Evolutionary conservation across 306 rosid genomes (phyloP).

Genomic region (Cotoneaster glaucophyllus): DNA sequence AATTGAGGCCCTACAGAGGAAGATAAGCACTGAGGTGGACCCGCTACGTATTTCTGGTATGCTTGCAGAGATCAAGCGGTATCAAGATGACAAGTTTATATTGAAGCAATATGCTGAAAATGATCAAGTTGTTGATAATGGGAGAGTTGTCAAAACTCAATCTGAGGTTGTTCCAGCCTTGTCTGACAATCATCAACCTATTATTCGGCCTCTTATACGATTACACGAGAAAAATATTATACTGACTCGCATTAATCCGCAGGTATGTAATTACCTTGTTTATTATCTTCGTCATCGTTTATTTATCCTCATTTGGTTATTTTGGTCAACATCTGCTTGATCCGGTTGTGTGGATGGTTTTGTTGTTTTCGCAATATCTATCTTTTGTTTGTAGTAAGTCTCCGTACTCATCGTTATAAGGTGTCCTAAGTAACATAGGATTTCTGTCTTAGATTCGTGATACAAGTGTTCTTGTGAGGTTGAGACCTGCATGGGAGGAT

Average conservation of each 20-base stretch:
- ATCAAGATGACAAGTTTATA: slow-evolving; percentile 77
- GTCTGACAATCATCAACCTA: slow-evolving; percentile 71
- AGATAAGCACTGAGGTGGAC: slow-evolving; percentile 72
- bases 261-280: slow-evolving; percentile 40
- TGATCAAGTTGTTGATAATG: slow-evolving; percentile 89
- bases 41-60: slow-evolving; percentile 75
- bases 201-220: slow-evolving; percentile 80
- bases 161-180: slow-evolving; percentile 81
- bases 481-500: slow-evolving; percentile 99
- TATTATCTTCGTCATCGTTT: neutral
- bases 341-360: slow-evolving; percentile 11
- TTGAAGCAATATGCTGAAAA: slow-evolving; percentile 90
- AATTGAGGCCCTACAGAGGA: slow-evolving; percentile 89
- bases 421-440: slow-evolving; percentile 15
- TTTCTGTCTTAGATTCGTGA: slow-evolving; percentile 69
- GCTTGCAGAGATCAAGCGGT: slow-evolving; percentile 84
- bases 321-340: neutral
- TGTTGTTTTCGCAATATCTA: neutral
- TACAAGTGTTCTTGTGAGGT: slow-evolving; percentile 98
- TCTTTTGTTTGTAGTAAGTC: neutral
- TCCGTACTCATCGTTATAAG: slow-evolving; percentile 2
- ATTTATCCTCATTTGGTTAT: neutral
- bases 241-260: slow-evolving; percentile 94
- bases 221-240: slow-evolving; percentile 82
- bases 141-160: slow-evolving; percentile 76